Evolutionary conservation across 148 eudicot genomes (phyloP).

Genomic region (Hydrangea macrophylla): DNA sequence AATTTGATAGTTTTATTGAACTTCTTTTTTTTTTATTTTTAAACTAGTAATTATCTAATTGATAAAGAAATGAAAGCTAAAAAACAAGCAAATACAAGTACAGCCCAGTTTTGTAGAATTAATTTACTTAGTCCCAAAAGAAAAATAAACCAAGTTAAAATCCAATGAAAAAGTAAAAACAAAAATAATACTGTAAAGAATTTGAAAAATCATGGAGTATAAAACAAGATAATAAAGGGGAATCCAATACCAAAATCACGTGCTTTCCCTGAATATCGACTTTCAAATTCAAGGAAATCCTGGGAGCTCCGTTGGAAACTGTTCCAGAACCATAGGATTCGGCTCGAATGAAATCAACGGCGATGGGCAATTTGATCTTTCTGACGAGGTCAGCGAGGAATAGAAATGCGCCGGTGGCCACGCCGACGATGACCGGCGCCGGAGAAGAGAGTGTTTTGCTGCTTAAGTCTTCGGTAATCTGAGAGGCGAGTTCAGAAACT

Average conservation of each 20-base stretch:
- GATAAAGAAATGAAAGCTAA: too few species aligned
- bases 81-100: too few species aligned
- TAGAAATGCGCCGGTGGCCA: conserved; percentile 72
- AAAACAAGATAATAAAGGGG: not conserved
- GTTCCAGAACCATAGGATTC: conserved; percentile 62
- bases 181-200: too few species aligned
- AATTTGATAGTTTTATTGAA: too few species aligned
- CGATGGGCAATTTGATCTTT: conserved; percentile 41
- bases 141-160: too few species aligned
- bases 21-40: too few species aligned
- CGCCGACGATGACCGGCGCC: conserved; percentile 58
- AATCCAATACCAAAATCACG: conserved; percentile 52
- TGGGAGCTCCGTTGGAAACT: conserved; percentile 56
- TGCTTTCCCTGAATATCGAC: conserved; percentile 56
- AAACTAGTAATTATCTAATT: too few species aligned
- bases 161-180: too few species aligned
- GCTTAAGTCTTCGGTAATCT: conserved; percentile 39
- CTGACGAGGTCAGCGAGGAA: conserved; percentile 81
- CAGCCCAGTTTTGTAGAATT: too few species aligned
- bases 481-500: conserved; percentile 50
- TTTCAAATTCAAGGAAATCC: conserved; percentile 50
- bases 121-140: too few species aligned
- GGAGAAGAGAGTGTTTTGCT: not conserved
- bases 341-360: conserved; percentile 60
- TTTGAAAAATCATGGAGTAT: not conserved